These are phyloP conservation scores for Lablab purpureus DNA, from an alignment of 306 rosid genomes.

Conservation along the genomic window DNA sequence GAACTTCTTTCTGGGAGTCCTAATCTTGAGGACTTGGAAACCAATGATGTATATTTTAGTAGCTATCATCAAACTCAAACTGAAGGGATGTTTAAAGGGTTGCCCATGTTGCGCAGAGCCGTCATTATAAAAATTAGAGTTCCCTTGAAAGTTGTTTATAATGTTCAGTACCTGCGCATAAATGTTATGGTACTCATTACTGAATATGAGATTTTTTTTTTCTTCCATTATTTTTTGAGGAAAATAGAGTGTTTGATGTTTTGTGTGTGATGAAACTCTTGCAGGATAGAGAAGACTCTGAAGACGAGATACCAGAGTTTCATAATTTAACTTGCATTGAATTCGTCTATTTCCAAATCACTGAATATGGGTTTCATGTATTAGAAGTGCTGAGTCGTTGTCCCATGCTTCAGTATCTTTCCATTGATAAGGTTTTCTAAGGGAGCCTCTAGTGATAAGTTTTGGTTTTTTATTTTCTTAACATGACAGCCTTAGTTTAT, in stretches of 20 bases:
- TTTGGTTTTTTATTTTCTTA: background rate
- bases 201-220: background rate
- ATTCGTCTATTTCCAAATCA: background rate
- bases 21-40: background rate
- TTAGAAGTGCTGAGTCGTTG: background rate
- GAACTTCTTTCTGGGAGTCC: background rate
- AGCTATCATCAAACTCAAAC: background rate
- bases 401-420: background rate
- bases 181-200: background rate
- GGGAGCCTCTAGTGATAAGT: no score
- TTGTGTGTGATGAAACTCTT: background rate
- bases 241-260: background rate
- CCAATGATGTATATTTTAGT: rapidly evolving
- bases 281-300: background rate
- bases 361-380: background rate
- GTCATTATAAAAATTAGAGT: background rate
- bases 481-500: no score
- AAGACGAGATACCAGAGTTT: background rate
- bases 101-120: background rate
- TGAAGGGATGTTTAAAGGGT: background rate
- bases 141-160: background rate
- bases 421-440: background rate
- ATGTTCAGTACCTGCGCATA: background rate
- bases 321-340: background rate
- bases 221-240: background rate